Conservation (phyloP, 306 rosid genomes). For the Trifolium repens region DNA sequence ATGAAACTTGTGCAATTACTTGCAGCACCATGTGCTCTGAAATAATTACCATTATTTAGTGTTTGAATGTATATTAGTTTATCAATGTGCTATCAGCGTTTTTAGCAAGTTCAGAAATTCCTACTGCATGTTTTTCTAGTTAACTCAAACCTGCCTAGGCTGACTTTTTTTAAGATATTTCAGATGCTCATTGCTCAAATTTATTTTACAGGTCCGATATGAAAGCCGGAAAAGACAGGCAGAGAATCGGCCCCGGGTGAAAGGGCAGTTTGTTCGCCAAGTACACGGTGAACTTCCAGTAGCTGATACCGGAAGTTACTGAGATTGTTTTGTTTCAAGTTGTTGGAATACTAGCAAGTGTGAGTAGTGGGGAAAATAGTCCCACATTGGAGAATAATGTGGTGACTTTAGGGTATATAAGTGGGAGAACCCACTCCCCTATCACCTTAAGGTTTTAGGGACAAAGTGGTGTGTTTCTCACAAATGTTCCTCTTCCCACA, state of each 20-base stretch:
- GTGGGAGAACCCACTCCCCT: too few species aligned
- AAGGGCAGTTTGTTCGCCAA: constrained; percentile 80
- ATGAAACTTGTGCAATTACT: constrained; percentile 2
- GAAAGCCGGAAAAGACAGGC: constrained; percentile 79
- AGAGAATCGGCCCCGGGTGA: constrained; percentile 77
- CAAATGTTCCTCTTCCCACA: too few species aligned
- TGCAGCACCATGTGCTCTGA: constrained; percentile 24
- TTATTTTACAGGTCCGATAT: constrained; percentile 64
- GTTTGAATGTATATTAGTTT: constrained; percentile 3
- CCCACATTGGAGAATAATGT: too few species aligned
- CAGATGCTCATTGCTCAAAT: constrained; percentile 17
- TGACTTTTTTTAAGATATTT: background rate
- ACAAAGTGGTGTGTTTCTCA: too few species aligned
- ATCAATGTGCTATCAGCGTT: constrained; percentile 11
- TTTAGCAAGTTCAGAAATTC: constrained; percentile 16
- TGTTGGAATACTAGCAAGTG: too few species aligned
- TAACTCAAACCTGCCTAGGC: background rate
- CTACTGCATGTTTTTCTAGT: background rate
- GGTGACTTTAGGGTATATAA: too few species aligned
- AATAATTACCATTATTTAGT: constrained; percentile 23
- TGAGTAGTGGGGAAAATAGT: too few species aligned
- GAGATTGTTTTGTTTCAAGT: constrained; percentile 38
- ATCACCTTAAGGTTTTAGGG: too few species aligned
- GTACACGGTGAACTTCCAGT: constrained; percentile 42
- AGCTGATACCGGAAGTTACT: constrained; percentile 45